These are phyloP conservation scores for Hymenoscyphus occultus DNA, from an alignment of 2,329 filamentous ascomycete genomes.

Conservation along the genomic window DNA sequence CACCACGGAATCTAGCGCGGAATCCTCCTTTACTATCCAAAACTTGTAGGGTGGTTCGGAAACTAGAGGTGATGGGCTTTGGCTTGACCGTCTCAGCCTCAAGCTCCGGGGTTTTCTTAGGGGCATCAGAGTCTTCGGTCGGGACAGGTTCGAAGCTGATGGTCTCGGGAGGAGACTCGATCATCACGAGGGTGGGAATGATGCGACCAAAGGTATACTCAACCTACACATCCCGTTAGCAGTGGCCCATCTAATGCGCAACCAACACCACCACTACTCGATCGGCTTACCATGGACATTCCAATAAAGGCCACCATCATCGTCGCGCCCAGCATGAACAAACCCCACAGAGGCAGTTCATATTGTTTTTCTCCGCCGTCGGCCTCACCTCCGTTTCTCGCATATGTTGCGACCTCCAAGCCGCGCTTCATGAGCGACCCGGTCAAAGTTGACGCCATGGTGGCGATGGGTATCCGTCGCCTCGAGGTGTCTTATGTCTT, in stretches of 20 bases:
- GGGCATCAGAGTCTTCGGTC: conserved; percentile 35
- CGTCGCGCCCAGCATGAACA: conserved; percentile 20
- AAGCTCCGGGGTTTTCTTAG: conserved; percentile 41
- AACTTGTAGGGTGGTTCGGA: conserved; percentile 56
- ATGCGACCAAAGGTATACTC: conserved; percentile 59
- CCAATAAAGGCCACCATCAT: conserved; percentile 14
- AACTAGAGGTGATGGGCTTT: conserved; percentile 59
- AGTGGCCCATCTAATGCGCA: neutral
- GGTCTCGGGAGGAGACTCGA: conserved; percentile 54
- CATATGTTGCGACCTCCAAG: conserved; percentile 4
- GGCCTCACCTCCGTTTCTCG: neutral
- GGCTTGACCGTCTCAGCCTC: conserved; percentile 46
- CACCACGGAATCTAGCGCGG: conserved; percentile 66
- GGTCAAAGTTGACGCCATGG: conserved; percentile 14
- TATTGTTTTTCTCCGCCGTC: neutral
- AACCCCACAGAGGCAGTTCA: conserved; percentile 29
- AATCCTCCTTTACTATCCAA: conserved; percentile 63
- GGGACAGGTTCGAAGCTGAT: conserved; percentile 46
- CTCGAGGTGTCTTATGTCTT: neutral
- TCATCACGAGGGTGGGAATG: conserved; percentile 59
- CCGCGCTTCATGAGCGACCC: conserved; percentile 17
- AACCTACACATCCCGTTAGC: conserved; percentile 37
- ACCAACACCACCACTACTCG: neutral
- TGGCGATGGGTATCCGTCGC: neutral
- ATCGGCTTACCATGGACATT: conserved; percentile 19